Evolutionary conservation across 352 stramenopile species (phyloP), one percentile per base, ranked within the genome.

Genomic region (Saprolegnia diclina): DNA sequence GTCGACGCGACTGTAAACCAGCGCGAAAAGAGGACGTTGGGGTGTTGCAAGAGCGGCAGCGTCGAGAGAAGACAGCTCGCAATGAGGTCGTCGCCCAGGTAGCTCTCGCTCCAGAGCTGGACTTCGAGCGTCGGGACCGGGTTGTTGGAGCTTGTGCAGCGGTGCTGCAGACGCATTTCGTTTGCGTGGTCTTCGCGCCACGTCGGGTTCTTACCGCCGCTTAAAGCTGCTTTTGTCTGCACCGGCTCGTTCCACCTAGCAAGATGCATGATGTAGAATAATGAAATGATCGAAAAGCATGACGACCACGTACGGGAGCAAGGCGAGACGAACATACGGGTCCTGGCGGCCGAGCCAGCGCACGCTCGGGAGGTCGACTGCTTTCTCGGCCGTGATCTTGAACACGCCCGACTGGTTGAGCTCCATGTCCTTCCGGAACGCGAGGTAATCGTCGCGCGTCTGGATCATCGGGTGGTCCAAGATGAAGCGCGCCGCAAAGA

Each of bases 101-200:
- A 95, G 67, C 89, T 92, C 55, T 83, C 84, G 57, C 90, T 95
- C 76, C 87, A 95, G 38, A 95, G 81, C 67, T 95, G 85, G 35
- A 95, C 81, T 67, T 93, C 85, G 0, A 95, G 72, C 21, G 92
- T 67, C 35, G 87, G 87, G 32, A 93, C 91, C 4, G 87, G 87
- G 2, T 86, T 95, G 74, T 92, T 93, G 14, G 78, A 86, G 71
- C 85, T 92, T 75, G 92, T 95, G 77, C 92, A 95, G 80, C 92
- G 91, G 76, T 95, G 87, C 37, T 86, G 83, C 50, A 95, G 89
- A 24, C 89, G 81, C 81, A 93, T 88, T 65, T 73, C 76, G 57
- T 92, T 93, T 65, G 91, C 82, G 63, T 93, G 82, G 48, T 77
- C 76, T 62, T 64, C 80, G 44, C 79, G 83, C 85, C 85, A 95